Evolutionary conservation across 768 basidiomycete genomes (phyloP), one percentile per base, ranked within the genome.

Genomic region (Mycena chlorophos): DNA sequence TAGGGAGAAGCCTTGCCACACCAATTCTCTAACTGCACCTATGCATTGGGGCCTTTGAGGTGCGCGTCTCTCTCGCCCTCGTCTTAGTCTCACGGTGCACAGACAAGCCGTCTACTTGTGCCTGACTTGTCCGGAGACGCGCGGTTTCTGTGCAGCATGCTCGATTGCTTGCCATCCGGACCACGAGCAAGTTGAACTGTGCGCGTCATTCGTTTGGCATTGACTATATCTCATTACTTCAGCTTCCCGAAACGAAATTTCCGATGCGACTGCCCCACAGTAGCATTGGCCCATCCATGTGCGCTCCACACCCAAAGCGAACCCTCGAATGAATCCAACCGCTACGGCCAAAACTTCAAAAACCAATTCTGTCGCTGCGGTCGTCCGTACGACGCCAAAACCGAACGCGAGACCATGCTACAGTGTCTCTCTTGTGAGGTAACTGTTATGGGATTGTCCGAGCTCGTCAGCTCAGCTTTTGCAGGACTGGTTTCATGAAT

Each of bases 401-500:
- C 74, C 19, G 91, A 94, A 71, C 70, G 69, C 56, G 91, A 94
- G 72, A 88, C 90, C 2, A 94, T 94, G 91, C 86, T 93, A 27
- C 91, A 94, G 72, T 94, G 91, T 68, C 71, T 93, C 50, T 75
- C 84, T 17, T 94, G 91, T 70, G 91, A 94, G 79, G 91, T 92
- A 60, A 65, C 82, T 76, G 34, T 54, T 34, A 49, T 61, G 50
- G 46, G 23, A 47, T 38, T 47, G 55, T 42, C 14, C 20, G 39
- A 52, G 57, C 19, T n/a, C 50, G 37, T 34, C 43, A 19, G 50
- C 47, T 49, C 19, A 28, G 52, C 40, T 51, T 28, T 45, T 58
- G 49, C 26, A 92, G 90, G 91, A 94, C 65, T 94, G 91, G 91
- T 94, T 86, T 69, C 91, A 94, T 63, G 91, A 94, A 73, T 92